These are phyloP conservation scores for Luzula sylvatica DNA, from an alignment of 176 grass and related monocot genomes.

Conservation along the genomic window DNA sequence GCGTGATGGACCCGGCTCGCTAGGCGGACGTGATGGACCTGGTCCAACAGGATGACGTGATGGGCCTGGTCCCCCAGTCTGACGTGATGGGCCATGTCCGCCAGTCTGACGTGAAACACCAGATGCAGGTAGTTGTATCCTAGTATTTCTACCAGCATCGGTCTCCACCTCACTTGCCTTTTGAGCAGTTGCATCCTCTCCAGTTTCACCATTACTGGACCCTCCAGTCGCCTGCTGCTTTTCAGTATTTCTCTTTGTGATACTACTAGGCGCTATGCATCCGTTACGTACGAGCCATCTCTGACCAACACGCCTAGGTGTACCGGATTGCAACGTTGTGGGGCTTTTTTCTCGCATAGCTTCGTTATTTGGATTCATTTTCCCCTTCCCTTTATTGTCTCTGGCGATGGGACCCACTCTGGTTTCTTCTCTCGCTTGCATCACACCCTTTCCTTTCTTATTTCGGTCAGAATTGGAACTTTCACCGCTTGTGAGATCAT, in stretches of 20 bases:
- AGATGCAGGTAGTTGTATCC: conserved; percentile 32
- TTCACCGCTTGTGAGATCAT: conserved; percentile 2
- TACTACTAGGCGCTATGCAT: conserved; percentile 52
- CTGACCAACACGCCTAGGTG: conserved; percentile 35
- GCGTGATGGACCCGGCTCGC: background rate
- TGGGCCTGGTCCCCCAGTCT: conserved; percentile 12
- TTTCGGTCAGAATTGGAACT: conserved; percentile 15
- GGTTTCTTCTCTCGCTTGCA: conserved; percentile 29
- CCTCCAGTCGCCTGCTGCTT: conserved; percentile 25
- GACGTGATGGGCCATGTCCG: background rate
- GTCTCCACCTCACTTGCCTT: conserved; percentile 22
- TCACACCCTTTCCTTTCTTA: conserved; percentile 30
- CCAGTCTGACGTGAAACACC: conserved; percentile 7
- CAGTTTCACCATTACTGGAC: conserved; percentile 15
- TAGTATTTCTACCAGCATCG: conserved; percentile 23
- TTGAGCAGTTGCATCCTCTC: conserved; percentile 17
- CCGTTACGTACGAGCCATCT: conserved; percentile 51
- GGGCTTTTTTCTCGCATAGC: conserved; percentile 17
- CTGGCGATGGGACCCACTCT: conserved; percentile 11
- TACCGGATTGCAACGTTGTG: background rate
- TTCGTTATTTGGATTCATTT: conserved; percentile 7
- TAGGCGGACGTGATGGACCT: no score
- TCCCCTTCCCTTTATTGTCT: conserved; percentile 32
- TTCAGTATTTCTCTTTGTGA: conserved; percentile 22
- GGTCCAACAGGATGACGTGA: conserved; percentile 9